Base-by-base conservation (phyloP, 2,329 filamentous ascomycete species). In the Fusarium circinatum region DNA sequence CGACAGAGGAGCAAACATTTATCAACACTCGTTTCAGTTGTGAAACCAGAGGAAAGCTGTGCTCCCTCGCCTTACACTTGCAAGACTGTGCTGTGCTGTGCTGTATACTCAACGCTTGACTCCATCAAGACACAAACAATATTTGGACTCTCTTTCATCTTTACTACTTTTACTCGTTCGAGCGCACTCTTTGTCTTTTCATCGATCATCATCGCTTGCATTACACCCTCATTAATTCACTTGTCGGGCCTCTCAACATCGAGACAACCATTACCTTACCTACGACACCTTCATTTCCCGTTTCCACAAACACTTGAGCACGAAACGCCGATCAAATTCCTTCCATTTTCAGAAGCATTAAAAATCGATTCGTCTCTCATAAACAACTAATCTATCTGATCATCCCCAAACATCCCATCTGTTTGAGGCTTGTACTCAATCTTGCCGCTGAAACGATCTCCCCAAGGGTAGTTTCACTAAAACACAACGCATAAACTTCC, bases 1-100 rank as follows among this genome's bases (percentile, higher is more conserved):
- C 47, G 54, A 45, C 34, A 28, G 51, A 69, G n/a, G 59, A 72
- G 42, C 61, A 78, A 72, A 62, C 70, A 75, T 65, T 48, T 42
- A 58, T 51, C 59, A 64, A 45, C 67, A 51, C 65, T 76, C 74
- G 62, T 73, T 75, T 78, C 76, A 64, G 62, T 54, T 74, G 74
- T 77, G 65, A 57, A 70, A 77, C 76, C 51, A 48, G 44, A 71
- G 73, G 71, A 71, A 70, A 78, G 76, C 76, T 78, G 76, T 69
- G 76, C 76, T 78, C 70, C 76, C 75, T 75, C 62, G 48, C 66
- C 54, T 72, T 60, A 48, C 51, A 66, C 63, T 66, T 30, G 34
- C 56, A 36, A 48, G n/a, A 58, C 48, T 47, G 44, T 47, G 8
- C 24, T 48, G 45, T 48, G 20, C 11, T 22, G 13, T 34, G 8